A percentile compares a stretch with the other conserved stretches of the same genome.
phyloP scores from a whole-genome alignment of 2,329 filamentous ascomycete genomes.

The Venturia oleaginea region DNA sequence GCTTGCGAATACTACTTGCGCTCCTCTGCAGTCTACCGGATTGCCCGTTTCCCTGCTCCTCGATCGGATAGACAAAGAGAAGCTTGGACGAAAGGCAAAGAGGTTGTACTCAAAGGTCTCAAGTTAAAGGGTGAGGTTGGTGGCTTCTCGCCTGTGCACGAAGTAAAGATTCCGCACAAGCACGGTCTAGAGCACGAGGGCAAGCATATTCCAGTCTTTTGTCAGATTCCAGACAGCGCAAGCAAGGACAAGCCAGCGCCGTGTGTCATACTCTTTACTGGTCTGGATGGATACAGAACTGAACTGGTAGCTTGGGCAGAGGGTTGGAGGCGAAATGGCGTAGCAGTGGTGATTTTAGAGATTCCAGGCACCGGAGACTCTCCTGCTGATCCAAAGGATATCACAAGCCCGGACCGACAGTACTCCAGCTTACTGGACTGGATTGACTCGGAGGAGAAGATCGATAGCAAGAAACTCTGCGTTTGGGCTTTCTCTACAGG shows the following conservation, averaged over 20 bases:
- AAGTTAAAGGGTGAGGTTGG: slow-evolving; percentile 31
- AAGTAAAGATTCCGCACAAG: slow-evolving; percentile 53
- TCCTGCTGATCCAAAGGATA: slow-evolving; percentile 39
- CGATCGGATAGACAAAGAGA: slow-evolving; percentile 43
- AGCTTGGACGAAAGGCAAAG: slow-evolving; percentile 59
- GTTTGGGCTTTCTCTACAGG: slow-evolving; percentile 52
- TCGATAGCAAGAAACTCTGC: slow-evolving; percentile 40
- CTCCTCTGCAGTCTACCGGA: slow-evolving; percentile 63
- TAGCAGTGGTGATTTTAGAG: slow-evolving; percentile 44
- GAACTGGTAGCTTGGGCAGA: slow-evolving; percentile 46
- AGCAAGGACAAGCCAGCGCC: slow-evolving; percentile 37
- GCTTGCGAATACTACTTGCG: slow-evolving; percentile 58
- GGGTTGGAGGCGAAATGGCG: slow-evolving; percentile 39
- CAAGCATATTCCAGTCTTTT: slow-evolving; percentile 52
- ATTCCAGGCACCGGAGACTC: slow-evolving; percentile 51
- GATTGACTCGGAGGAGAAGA: slow-evolving; percentile 37
- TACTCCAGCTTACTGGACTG: slow-evolving; percentile 47
- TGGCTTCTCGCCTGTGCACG: slow-evolving; percentile 41
- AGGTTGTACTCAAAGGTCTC: slow-evolving; percentile 49
- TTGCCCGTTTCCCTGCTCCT: slow-evolving; percentile 57
- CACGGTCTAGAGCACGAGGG: slow-evolving; percentile 44
- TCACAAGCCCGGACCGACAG: slow-evolving; percentile 42
- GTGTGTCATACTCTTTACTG: slow-evolving; percentile 47
- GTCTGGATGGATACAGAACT: slow-evolving; percentile 50
- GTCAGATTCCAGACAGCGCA: slow-evolving; percentile 47